Conservation (phyloP, 768 basidiomycete species). For the Auricularia auricula-judae region DNA sequence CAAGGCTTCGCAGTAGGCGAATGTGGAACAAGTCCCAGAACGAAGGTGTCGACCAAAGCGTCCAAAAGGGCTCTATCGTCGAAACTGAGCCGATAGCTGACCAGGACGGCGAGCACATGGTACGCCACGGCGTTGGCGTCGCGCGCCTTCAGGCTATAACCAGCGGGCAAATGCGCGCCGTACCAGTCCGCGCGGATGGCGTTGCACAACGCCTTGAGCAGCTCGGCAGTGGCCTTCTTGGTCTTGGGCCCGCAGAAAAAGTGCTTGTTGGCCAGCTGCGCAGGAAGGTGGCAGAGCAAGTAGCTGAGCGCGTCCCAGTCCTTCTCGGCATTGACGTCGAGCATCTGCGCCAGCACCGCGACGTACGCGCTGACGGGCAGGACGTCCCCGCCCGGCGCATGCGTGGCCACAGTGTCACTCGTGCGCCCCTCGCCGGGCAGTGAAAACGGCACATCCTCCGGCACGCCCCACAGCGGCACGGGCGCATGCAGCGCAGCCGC, state of each 20-base stretch:
- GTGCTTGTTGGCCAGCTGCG: slow-evolving; percentile 90
- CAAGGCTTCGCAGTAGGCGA: slow-evolving; percentile 77
- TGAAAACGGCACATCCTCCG: slow-evolving; percentile 54
- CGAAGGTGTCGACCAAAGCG: slow-evolving; percentile 61
- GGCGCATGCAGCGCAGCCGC: background rate
- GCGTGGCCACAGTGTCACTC: slow-evolving; percentile 24
- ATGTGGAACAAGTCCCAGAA: slow-evolving; percentile 53
- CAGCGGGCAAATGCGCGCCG: slow-evolving; percentile 39
- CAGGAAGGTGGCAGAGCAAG: slow-evolving; percentile 79
- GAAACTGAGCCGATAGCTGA: slow-evolving; percentile 78
- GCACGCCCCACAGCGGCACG: slow-evolving; percentile 47
- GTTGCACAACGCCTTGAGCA: slow-evolving; percentile 59
- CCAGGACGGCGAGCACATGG: slow-evolving; percentile 75
- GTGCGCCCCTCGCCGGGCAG: slow-evolving; percentile 59
- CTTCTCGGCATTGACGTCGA: slow-evolving; percentile 47
- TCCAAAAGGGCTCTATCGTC: slow-evolving; percentile 48
- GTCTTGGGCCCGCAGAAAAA: slow-evolving; percentile 87
- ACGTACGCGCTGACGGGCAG: slow-evolving; percentile 74
- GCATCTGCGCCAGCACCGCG: slow-evolving; percentile 43
- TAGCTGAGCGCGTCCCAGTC: slow-evolving; percentile 95
- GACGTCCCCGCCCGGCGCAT: slow-evolving; percentile 13
- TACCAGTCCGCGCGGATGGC: slow-evolving; percentile 43
- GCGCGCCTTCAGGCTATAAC: slow-evolving; percentile 45
- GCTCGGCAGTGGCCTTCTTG: slow-evolving; percentile 43
- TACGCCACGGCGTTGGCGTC: slow-evolving; percentile 86